Base-by-base conservation (phyloP, 129 eudicot species). In the Centrapalus pauciflorus region DNA sequence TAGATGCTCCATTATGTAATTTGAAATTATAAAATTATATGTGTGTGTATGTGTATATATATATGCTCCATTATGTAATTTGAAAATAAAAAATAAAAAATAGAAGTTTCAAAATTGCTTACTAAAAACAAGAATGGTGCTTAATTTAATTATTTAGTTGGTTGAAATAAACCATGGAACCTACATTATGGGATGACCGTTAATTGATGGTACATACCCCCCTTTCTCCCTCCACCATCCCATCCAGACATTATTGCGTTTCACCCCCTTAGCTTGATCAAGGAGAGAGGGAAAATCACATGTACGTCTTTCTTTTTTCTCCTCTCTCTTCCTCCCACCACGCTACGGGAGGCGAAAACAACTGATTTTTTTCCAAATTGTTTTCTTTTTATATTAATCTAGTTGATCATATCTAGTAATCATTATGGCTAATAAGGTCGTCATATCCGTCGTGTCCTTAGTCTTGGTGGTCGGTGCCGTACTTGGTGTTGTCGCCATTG, bases 391-490 rank as follows among this genome's bases (percentile, higher is more conserved):
- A 2, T 43, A 1, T 5, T 55, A 17, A 2, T 28, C 5, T 23
- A 5, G 7, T 9, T 2, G 1, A 1, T 27, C 8, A 4, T 7
- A n/a, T 28, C 0, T 17, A 35, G 28, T 5, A 32, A 52, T 32
- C 7, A 49, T 28, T 61, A 75, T 75, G 79, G 74, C 74, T 34
- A 72, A 55, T 41, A 70, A 77, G 67, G 28, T 77, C 57, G 9
- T 64, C 69, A 60, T 64, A 34, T 71, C 77, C 49, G 3, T 77
- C 19, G 67, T 82, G 4, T 77, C 91, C 12, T 58, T 79, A 9
- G 37, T 84, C 66, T 52, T 76, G 7, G 84, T 85, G 10, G 81
- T 82, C 21, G 84, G 77, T 0, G 75, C 74, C 3, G 73, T 71
- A 46, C 67, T 77, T 11, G 82, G 82, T 0, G 73, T 71, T 0